These are phyloP conservation scores for Neonectria magnoliae DNA, from an alignment of 2,329 filamentous ascomycete species.

Conservation along the genomic window DNA sequence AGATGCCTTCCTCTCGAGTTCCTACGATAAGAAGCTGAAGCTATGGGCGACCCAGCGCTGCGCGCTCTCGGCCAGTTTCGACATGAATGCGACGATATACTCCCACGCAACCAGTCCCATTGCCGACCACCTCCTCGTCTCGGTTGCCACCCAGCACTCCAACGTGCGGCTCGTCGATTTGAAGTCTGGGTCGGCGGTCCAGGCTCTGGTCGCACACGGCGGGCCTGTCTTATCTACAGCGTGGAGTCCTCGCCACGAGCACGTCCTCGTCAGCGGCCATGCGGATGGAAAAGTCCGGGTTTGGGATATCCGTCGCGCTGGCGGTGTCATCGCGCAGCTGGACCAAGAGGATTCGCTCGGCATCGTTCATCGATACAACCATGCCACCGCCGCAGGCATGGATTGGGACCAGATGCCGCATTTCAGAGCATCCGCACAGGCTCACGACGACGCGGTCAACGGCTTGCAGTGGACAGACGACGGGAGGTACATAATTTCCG, in stretches of 20 bases:
- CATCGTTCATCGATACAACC: conserved; percentile 57
- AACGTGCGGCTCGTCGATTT: conserved; percentile 87
- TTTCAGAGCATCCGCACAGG: conserved; percentile 65
- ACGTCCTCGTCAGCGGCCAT: conserved; percentile 85
- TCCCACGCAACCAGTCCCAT: conserved; percentile 82
- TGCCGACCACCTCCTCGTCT: conserved; percentile 79
- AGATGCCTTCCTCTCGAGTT: conserved; percentile 78
- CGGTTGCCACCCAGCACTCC: conserved; percentile 88
- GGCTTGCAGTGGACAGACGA: conserved; percentile 86
- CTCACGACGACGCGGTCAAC: conserved; percentile 86
- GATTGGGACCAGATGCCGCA: conserved; percentile 45
- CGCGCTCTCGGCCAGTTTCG: conserved; percentile 71
- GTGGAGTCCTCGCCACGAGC: conserved; percentile 85
- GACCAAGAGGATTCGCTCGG: conserved; percentile 87
- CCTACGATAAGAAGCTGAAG: conserved; percentile 81
- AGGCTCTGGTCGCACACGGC: conserved; percentile 75
- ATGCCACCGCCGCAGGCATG: conserved; percentile 45
- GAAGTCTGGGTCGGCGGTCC: conserved; percentile 78
- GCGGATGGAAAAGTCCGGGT: conserved; percentile 84
- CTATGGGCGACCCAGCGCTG: conserved; percentile 75
- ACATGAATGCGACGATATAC: conserved; percentile 75
- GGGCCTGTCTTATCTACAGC: conserved; percentile 74
- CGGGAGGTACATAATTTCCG: conserved; percentile 78
- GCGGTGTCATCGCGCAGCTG: conserved; percentile 78
- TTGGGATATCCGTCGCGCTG: conserved; percentile 87